These are phyloP conservation scores for Penicillium rolfsii DNA, from an alignment of 2,329 filamentous ascomycete genomes.

Conservation along the genomic window DNA sequence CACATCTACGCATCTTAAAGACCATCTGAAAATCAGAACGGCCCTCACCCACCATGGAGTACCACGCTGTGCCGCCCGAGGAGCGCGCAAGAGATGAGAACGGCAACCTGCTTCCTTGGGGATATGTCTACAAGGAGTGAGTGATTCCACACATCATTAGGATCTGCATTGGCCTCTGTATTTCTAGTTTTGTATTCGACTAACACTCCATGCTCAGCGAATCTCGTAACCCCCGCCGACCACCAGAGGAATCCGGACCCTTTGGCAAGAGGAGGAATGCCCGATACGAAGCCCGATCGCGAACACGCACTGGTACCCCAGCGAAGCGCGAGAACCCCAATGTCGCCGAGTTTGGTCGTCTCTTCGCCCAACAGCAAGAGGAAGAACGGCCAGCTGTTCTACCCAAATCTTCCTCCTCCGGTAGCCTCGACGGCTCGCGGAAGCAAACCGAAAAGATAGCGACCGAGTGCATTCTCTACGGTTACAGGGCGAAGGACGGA, in stretches of 20 bases:
- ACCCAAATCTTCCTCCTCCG: slow-evolving; percentile 46
- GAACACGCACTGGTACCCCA: slow-evolving; percentile 62
- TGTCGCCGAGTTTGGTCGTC: slow-evolving; percentile 51
- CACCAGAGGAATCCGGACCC: slow-evolving; percentile 63
- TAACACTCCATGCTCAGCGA: slow-evolving; percentile 38
- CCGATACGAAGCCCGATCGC: slow-evolving; percentile 51
- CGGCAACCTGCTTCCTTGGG: slow-evolving; percentile 65
- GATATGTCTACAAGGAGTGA: slow-evolving; percentile 64
- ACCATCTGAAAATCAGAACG: not conserved
- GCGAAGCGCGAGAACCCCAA: slow-evolving; percentile 61
- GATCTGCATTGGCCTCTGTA: not conserved
- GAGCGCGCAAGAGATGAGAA: slow-evolving; percentile 64
- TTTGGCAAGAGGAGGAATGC: slow-evolving; percentile 60
- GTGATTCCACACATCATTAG: slow-evolving; percentile 29
- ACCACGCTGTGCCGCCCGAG: slow-evolving; percentile 66
- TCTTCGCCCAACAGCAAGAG: slow-evolving; percentile 51
- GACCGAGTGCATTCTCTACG: slow-evolving; percentile 82
- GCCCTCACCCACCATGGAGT: slow-evolving; percentile 55
- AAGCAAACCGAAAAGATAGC: slow-evolving; percentile 56
- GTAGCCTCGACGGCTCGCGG: slow-evolving; percentile 45
- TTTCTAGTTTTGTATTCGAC: not conserved
- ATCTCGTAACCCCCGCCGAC: slow-evolving; percentile 54
- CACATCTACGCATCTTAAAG: not conserved
- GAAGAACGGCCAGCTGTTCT: slow-evolving; percentile 45
- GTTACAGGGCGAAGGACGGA: slow-evolving; percentile 69